phyloP scores from a whole-genome alignment of 192 early-diverging fungal genomes.

The Backusella mclennaniae region DNA sequence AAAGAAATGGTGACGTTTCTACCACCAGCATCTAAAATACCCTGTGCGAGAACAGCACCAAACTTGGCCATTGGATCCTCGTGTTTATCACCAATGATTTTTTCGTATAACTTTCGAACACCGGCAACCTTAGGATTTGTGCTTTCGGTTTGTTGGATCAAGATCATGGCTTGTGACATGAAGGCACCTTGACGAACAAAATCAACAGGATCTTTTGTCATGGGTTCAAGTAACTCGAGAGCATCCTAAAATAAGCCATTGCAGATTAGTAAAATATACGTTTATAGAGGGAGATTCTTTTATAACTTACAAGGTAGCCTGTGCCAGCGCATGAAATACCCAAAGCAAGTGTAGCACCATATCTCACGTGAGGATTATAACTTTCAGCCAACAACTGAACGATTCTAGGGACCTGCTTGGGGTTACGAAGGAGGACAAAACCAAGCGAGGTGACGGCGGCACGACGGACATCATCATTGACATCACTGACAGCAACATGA shows the following conservation, averaged over 20 bases:
- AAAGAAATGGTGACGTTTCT: slow-evolving; percentile 97
- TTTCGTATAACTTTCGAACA: slow-evolving; percentile 85
- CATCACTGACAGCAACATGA: slow-evolving; percentile 97
- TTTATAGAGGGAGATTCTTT: not conserved
- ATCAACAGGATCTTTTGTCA: slow-evolving; percentile 97
- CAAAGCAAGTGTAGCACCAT: slow-evolving; percentile 93
- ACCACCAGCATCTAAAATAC: slow-evolving; percentile 97
- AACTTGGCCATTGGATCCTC: slow-evolving; percentile 92
- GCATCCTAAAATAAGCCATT: slow-evolving; percentile 59
- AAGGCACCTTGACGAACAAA: slow-evolving; percentile 97
- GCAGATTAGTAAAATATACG: too few species aligned
- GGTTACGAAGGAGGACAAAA: slow-evolving; percentile 90
- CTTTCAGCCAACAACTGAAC: slow-evolving; percentile 97
- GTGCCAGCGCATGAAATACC: slow-evolving; percentile 98
- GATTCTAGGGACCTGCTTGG: slow-evolving; percentile 95
- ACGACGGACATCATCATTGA: slow-evolving; percentile 99
- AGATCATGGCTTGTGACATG: slow-evolving; percentile 92
- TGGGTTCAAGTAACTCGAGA: slow-evolving; percentile 90
- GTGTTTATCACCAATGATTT: slow-evolving; percentile 89
- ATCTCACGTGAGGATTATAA: slow-evolving; percentile 98
- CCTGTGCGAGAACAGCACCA: slow-evolving; percentile 94
- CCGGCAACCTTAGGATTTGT: slow-evolving; percentile 78
- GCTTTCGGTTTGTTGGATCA: slow-evolving; percentile 93
- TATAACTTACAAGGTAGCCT: slow-evolving; percentile 57
- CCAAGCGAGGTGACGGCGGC: slow-evolving; percentile 96